Base-by-base conservation (phyloP, 148 eudicot species). In the Chenopodium quinoa region DNA sequence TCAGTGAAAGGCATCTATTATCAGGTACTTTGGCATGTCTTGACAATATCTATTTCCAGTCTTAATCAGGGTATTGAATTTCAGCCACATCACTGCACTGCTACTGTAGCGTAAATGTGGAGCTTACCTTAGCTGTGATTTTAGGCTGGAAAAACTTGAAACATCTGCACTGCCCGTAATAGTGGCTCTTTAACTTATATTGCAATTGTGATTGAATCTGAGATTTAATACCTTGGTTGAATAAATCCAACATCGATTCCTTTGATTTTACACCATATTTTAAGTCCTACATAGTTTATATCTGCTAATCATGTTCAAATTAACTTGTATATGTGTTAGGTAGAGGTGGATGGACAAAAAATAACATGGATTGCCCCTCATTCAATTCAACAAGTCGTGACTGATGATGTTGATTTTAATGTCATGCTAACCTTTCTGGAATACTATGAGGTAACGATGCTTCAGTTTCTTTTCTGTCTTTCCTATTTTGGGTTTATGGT, bases 1-100 rank as follows among this genome's bases (percentile, higher is more conserved):
- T 96, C 99, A 31, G 98, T 96, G 80, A 96, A 96, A 89, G 99
- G 99, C 82, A 93, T 93, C 70, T 96, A 96, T 86, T 96, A 91
- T 75, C 98, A 93, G 94, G 98, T 96, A 86, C 9, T 1, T 31
- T 19, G 75, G 69, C 31, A 22, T 58, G 44, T 77, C 69, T 70
- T 25, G 56, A 19, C 50, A n/a, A 22, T 8, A 12, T 71, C 12
- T 37, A 22, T 37, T 71, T 16, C 25, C 19, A 19, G n/a, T 40
- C 48, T 6, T 71, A 19, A 37, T 71, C 14, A 7, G 25, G 25
- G 50, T 40, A 20, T 37, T 14, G 6, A 37, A 20, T 8, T 13
- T 40, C 13, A 20, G 44, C 8, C 9, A 3, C 25, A 71, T 71
- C 4, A 16, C 47, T 2, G 17, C n/a, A 44, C n/a, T 72, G 54